Percentiles rank a stretch among this genome's conserved stretches.
phyloP scores from a whole-genome alignment of 148 eudicot species.

The Fagopyrum tataricum region DNA sequence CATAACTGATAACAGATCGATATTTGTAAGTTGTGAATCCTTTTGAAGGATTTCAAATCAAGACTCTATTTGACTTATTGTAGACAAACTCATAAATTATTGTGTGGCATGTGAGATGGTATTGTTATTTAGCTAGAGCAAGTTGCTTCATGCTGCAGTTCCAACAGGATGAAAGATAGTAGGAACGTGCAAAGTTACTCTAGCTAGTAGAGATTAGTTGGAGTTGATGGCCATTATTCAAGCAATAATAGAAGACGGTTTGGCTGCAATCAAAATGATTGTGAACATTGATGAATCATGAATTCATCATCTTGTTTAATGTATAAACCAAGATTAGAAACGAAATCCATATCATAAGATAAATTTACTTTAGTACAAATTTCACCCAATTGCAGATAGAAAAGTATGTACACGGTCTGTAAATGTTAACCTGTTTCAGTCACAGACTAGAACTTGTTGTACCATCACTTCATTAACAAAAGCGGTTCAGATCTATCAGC shows the following conservation, averaged over 20 bases:
- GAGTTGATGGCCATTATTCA: background rate
- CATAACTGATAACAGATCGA: background rate
- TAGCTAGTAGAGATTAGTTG: background rate
- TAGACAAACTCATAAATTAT: too few relatives aligned
- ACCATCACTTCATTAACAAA: background rate
- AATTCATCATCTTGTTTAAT: too few relatives aligned
- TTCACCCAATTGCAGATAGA: background rate
- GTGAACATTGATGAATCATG: background rate
- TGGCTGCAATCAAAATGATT: background rate
- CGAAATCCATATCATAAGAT: background rate
- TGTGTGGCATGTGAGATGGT: too few relatives aligned
- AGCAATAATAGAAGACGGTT: background rate
- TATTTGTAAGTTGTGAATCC: background rate
- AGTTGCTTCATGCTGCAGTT: background rate
- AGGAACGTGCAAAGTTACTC: background rate
- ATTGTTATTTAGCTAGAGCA: too few relatives aligned
- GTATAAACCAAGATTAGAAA: background rate
- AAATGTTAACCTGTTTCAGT: constrained; percentile 3
- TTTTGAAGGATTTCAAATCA: background rate
- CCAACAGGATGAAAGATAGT: background rate
- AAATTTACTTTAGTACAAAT: background rate
- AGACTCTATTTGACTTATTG: background rate
- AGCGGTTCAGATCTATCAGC: constrained; percentile 35
- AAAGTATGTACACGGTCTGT: background rate
- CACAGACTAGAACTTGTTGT: background rate